phyloP scores from a whole-genome alignment of 1,284 basidiomycete species.

The Irpex sp. region DNA sequence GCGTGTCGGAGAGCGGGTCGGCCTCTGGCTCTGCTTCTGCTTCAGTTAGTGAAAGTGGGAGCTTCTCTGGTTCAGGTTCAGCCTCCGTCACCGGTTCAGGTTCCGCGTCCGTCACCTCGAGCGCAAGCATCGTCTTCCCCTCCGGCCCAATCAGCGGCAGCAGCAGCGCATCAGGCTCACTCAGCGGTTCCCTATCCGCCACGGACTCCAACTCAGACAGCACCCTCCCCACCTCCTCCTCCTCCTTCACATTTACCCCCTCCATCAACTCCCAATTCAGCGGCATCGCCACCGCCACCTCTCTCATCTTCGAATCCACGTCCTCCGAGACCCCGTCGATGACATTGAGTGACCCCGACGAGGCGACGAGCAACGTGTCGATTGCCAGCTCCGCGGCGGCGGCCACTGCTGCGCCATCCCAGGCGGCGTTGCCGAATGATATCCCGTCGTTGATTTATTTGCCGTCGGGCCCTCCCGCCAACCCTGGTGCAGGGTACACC shows the following conservation, averaged over 20 bases:
- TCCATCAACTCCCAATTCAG: conserved; percentile 25
- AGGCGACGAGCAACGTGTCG: conserved; percentile 39
- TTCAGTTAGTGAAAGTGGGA: conserved; percentile 4
- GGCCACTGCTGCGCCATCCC: conserved; percentile 28
- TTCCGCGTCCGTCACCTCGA: neutral
- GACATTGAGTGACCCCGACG: conserved; percentile 46
- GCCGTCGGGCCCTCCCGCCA: conserved; percentile 19
- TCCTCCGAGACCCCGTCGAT: conserved; percentile 10
- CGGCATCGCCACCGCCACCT: conserved; percentile 35
- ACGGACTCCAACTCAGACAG: conserved; percentile 13
- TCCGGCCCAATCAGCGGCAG: conserved; percentile 19
- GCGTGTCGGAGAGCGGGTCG: neutral
- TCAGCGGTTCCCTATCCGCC: conserved; percentile 18
- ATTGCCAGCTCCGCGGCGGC: conserved; percentile 13
- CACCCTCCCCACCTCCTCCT: conserved; percentile 21
- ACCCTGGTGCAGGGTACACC: conserved; percentile 33
- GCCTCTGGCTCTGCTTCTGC: conserved; percentile 4
- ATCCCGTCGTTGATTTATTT: conserved; percentile 62
- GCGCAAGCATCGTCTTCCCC: conserved; percentile 12
- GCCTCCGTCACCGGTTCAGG: neutral
- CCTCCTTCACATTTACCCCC: conserved; percentile 6
- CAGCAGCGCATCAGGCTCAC: neutral
- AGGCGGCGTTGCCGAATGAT: conserved; percentile 48
- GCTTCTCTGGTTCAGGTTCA: neutral
- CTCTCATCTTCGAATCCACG: conserved; percentile 42